Evolutionary conservation across 164 flowering plant genomes (phyloP), one percentile per base, ranked within the genome.

Genomic region (Magnolia sinica): DNA sequence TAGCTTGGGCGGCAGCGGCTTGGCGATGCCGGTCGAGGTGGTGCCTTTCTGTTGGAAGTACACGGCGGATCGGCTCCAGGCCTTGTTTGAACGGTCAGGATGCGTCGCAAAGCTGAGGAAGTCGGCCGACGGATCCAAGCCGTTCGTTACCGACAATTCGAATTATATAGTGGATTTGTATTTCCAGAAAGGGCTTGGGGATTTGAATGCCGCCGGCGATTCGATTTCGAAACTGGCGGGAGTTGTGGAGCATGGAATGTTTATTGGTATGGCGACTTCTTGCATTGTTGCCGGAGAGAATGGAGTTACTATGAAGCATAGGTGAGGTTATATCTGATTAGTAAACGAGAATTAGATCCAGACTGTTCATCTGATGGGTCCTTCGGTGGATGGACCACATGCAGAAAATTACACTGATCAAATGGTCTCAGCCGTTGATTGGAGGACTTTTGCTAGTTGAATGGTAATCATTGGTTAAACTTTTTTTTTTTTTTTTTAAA

Each of bases 171-270:
- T 96, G 59, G 93, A 96, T 68, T 87, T 96, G 92, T 94, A 87
- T 81, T 90, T 96, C 68, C 76, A 90, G 85, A 83, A 83, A 69
- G 91, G 55, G 5, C 85, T 94, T 63, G 93, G 93, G 71, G 94
- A 93, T 82, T 83, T 91, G 85, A 80, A 86, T 77, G 89, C 67
- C 55, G 96, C 96, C 0, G 87, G 98, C 58, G 95, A 92, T 79
- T 78, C 81, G 14, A 94, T 96, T 64, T 61, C 90, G 86, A 75
- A 92, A 79, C 82, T 92, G 37, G 81, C 92, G 0, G 96, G 99
- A 2, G 96, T 96, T 59, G 97, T 92, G 37, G 99, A 96, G 87
- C 99, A 96, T 76, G 99, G 99, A n/a, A 89, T 96, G 98, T 96
- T 96, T 84, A 81, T 96, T 64, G 94, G 86, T 37, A 89, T 96